These are phyloP conservation scores for Amaranthus hypochondriacus DNA, from an alignment of 148 eudicot genomes.

Conservation along the genomic window DNA sequence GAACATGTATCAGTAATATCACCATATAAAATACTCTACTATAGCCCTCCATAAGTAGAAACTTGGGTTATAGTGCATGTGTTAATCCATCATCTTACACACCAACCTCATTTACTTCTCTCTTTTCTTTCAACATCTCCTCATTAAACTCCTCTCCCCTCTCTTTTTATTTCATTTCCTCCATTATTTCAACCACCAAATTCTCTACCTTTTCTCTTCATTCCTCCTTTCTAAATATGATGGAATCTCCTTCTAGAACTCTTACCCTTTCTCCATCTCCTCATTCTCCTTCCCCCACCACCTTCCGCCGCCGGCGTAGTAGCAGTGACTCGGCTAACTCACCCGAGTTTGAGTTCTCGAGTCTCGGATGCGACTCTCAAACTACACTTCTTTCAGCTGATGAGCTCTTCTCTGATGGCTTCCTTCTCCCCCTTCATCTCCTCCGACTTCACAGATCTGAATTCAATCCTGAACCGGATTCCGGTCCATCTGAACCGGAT, in stretches of 20 bases:
- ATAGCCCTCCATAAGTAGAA: not conserved
- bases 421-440: slow-evolving; percentile 70
- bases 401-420: slow-evolving; percentile 73
- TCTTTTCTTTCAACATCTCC: not conserved
- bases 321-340: slow-evolving; percentile 18
- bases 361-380: slow-evolving; percentile 32
- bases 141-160: slow-evolving; percentile 19
- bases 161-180: not conserved
- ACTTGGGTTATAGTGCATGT: slow-evolving; percentile 12
- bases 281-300: not conserved
- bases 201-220: not conserved
- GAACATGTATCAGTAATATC: too few species aligned
- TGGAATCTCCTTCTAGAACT: slow-evolving; percentile 20
- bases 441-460: slow-evolving; percentile 26
- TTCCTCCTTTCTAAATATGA: not conserved
- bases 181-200: slow-evolving; percentile 5
- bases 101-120: slow-evolving; percentile 22
- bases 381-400: slow-evolving; percentile 75
- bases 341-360: slow-evolving; percentile 87
- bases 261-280: slow-evolving; percentile 22
- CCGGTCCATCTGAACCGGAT: not conserved
- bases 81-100: slow-evolving; percentile 11
- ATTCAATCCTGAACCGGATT: not conserved
- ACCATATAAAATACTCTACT: not conserved
- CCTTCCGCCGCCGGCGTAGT: not conserved